Conservation (phyloP, 2,329 filamentous ascomycete genomes). For the Drechmeria coniospora region DNA sequence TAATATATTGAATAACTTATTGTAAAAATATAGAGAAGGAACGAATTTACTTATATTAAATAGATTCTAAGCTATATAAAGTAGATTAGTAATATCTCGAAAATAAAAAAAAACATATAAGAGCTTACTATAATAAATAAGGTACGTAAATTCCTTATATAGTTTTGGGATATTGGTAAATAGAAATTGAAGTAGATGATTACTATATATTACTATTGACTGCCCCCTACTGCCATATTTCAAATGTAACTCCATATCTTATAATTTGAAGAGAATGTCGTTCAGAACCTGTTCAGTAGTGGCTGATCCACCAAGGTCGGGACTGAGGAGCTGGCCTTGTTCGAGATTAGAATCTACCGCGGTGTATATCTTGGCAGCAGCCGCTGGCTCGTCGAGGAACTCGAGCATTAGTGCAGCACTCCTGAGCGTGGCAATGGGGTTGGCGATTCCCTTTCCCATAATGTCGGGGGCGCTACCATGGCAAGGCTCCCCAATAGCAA, state of each 20-base stretch:
- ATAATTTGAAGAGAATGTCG: slow-evolving; percentile 75
- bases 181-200: too few species aligned
- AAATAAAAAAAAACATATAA: too few species aligned
- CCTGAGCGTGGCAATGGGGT: slow-evolving; percentile 87
- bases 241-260: too few species aligned
- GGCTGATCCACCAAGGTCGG: slow-evolving; percentile 79
- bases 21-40: too few species aligned
- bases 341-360: slow-evolving; percentile 84
- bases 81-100: too few species aligned
- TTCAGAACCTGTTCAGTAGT: slow-evolving; percentile 74
- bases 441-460: slow-evolving; percentile 80
- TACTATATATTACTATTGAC: too few species aligned
- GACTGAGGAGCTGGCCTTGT: slow-evolving; percentile 68
- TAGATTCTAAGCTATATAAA: too few species aligned
- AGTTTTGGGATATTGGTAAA: too few species aligned
- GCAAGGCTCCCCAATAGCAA: slow-evolving; percentile 96
- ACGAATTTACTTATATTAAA: too few species aligned
- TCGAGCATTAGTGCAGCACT: slow-evolving; percentile 91
- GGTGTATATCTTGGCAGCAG: slow-evolving; percentile 77
- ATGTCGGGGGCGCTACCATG: slow-evolving; percentile 95
- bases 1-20: not conserved
- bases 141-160: too few species aligned
- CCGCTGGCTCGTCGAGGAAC: slow-evolving; percentile 76
- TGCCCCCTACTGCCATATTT: too few species aligned
- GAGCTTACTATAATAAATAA: too few species aligned